phyloP scores from a whole-genome alignment of 441 rosid species.

The Gossypium davidsonii region DNA sequence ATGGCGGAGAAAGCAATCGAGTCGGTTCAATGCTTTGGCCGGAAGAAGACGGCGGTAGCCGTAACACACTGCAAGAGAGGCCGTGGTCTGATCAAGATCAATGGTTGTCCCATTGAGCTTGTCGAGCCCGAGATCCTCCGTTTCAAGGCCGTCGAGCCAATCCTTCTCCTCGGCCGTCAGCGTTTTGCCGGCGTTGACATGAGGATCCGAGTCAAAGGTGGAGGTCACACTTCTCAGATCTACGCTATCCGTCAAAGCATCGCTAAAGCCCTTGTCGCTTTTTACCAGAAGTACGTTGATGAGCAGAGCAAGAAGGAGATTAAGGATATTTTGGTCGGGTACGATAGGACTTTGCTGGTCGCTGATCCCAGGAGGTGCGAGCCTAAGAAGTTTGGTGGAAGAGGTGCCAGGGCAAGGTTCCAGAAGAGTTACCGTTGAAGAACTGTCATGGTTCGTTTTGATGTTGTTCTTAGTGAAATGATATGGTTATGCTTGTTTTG shows the following conservation, averaged over 20 bases:
- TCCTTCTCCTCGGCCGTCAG: slow-evolving; percentile 54
- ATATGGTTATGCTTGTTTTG: neutral
- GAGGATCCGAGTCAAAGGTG: slow-evolving; percentile 57
- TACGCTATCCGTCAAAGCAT: slow-evolving; percentile 75
- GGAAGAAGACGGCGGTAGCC: slow-evolving; percentile 73
- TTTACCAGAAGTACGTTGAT: slow-evolving; percentile 63
- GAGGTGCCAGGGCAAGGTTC: slow-evolving; percentile 69
- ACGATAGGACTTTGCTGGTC: slow-evolving; percentile 64
- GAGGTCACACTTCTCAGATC: slow-evolving; percentile 63
- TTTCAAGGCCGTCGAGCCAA: slow-evolving; percentile 56
- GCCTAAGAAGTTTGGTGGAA: slow-evolving; percentile 78
- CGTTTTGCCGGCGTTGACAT: slow-evolving; percentile 56
- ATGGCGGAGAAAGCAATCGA: slow-evolving; percentile 17
- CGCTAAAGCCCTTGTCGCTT: slow-evolving; percentile 64
- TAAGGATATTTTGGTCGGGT: slow-evolving; percentile 53
- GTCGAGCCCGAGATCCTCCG: slow-evolving; percentile 68
- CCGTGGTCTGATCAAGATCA: slow-evolving; percentile 58
- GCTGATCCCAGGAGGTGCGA: slow-evolving; percentile 75
- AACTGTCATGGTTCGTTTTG: neutral
- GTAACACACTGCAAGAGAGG: slow-evolving; percentile 67
- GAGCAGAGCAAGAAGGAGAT: slow-evolving; percentile 76
- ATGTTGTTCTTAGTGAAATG: neutral
- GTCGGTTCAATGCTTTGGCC: slow-evolving; percentile 63
- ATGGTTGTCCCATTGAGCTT: slow-evolving; percentile 63
- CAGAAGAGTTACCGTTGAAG: slow-evolving; percentile 71